Base-by-base conservation (phyloP, 306 rosid genomes). In the Vicia sativa region DNA sequence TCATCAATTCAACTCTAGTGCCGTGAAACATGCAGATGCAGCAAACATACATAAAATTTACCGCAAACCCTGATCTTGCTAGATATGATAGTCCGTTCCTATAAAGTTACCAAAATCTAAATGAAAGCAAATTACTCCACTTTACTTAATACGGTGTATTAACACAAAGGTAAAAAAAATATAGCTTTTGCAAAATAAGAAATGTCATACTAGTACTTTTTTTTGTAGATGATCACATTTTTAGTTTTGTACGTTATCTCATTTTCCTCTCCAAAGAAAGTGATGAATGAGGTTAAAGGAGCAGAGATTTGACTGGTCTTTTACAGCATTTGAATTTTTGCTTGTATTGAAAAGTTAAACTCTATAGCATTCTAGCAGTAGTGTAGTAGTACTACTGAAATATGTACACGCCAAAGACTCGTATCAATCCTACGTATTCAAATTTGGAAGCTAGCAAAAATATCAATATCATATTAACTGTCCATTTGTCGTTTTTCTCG, bases 351-450 rank as follows among this genome's bases (percentile, higher is more conserved):
- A 57, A 70, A 16, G 57, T 45, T 42, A 49, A 14, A 5, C 6
- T 18, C 52, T 45, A 15, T n/a, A 45, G 19, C 13, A 8, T 49
- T 18, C 37, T 35, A 64, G 18, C 15, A 29, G 54, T 31, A 18
- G 18, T n/a, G 8, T 35, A 5, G 8, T 35, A 64, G 18, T 9
- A 39, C n/a, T n/a, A 9, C 19, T 44, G 19, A 44, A n/a, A 44
- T 44, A 75, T 34, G 59, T 16, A 54, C 88, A 80, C 83, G 85
- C 79, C 79, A 78, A 67, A 7, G 18, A 21, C 48, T 62, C 70
- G 11, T 23, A 8, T 50, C 21, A 6, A 21, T 21, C 58, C 72
- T 29, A 66, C 19, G 19, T 31, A 66, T 31, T 29, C 10, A 35
- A 39, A 48, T 66, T 67, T 26, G 59, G 50, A 42, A 56, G 19